phyloP scores from a whole-genome alignment of 306 rosid genomes.

The Erythrophleum fordii region DNA sequence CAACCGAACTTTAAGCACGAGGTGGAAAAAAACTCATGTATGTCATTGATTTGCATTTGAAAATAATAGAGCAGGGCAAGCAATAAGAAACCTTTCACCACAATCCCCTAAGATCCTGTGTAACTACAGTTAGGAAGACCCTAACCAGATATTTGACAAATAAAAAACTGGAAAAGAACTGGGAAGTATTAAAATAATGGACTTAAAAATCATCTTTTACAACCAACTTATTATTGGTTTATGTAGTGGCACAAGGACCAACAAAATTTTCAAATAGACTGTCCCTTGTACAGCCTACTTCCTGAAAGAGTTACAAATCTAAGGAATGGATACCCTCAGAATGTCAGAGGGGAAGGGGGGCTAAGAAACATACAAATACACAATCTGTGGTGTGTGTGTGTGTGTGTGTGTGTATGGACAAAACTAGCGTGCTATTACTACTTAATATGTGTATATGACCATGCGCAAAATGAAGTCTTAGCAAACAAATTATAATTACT shows the following conservation, averaged over 20 bases:
- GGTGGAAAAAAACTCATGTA: too few species aligned
- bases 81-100: slow-evolving; percentile 7
- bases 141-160: slow-evolving; percentile 1
- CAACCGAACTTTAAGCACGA: too few species aligned
- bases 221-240: neutral
- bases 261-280: neutral
- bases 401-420: neutral
- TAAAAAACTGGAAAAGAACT: neutral
- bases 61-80: neutral
- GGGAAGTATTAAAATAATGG: neutral
- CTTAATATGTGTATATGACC: neutral
- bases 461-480: neutral
- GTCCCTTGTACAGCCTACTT: slow-evolving; percentile 11
- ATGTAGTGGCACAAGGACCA: neutral
- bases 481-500: slow-evolving; percentile 53
- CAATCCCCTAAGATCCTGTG: neutral
- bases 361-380: slow-evolving; percentile 16
- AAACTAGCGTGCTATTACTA: neutral
- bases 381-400: neutral
- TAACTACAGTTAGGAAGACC: neutral
- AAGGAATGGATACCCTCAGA: slow-evolving; percentile 2
- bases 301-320: too few species aligned
- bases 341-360: neutral
- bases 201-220: slow-evolving; percentile 14
- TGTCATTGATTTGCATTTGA: neutral